Evolutionary conservation across 495 filamentous ascomycete genomes (phyloP).

Genomic region (Haplographium delicatum): DNA sequence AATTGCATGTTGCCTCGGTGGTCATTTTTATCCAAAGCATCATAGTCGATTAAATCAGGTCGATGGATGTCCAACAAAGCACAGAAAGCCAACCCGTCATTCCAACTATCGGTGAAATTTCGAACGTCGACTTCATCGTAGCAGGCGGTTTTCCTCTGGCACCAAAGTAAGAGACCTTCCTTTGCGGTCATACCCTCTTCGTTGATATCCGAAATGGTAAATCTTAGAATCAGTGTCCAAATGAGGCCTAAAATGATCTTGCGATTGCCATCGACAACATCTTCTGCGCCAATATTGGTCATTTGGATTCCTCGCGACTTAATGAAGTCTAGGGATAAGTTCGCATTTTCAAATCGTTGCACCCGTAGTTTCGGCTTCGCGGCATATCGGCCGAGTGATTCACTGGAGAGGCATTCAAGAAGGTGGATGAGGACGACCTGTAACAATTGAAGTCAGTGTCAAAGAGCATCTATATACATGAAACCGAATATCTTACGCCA

Average conservation of each 20-base stretch:
- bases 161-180: slow-evolving; percentile 92
- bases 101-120: slow-evolving; percentile 95
- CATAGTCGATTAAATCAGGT: slow-evolving; percentile 94
- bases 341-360: slow-evolving; percentile 97
- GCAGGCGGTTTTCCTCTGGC: slow-evolving; percentile 96
- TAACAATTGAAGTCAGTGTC: not conserved
- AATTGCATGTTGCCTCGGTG: slow-evolving; percentile 96
- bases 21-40: slow-evolving; percentile 86
- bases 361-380: slow-evolving; percentile 92
- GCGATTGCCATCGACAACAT: slow-evolving; percentile 95
- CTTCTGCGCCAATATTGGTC: slow-evolving; percentile 97
- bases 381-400: slow-evolving; percentile 94
- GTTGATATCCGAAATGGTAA: slow-evolving; percentile 98
- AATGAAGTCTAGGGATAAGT: slow-evolving; percentile 89
- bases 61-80: slow-evolving; percentile 95
- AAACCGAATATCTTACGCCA: slow-evolving; percentile 57
- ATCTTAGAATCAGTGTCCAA: slow-evolving; percentile 95
- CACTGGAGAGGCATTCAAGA: slow-evolving; percentile 87
- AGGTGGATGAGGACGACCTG: slow-evolving; percentile 93
- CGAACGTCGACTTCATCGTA: slow-evolving; percentile 93
- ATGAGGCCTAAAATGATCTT: slow-evolving; percentile 97
- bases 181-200: slow-evolving; percentile 97
- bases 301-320: slow-evolving; percentile 87
- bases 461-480: not conserved
- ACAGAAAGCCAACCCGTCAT: slow-evolving; percentile 94